Conservation (phyloP, 1,139 yeast species). For the Komagataea norvegica region DNA sequence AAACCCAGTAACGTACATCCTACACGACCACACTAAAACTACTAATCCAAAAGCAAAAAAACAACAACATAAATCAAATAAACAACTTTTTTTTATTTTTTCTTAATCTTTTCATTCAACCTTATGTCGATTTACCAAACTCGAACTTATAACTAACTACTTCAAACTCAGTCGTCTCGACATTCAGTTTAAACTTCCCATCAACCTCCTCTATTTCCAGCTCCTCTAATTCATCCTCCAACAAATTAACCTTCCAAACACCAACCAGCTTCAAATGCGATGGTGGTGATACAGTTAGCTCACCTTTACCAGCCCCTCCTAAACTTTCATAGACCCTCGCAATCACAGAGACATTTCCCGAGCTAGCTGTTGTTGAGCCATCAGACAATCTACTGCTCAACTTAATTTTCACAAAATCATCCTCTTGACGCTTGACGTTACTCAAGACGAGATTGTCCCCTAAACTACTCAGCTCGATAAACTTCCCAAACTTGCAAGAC, state of each 20-base stretch:
- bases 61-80: no score
- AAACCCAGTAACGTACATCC: no score
- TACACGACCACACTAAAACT: no score
- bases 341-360: slow-evolving; percentile 56
- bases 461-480: slow-evolving; percentile 29
- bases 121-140: no score
- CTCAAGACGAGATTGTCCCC: slow-evolving; percentile 61
- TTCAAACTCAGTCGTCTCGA: slow-evolving; percentile 69
- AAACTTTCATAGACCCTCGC: slow-evolving; percentile 79
- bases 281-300: slow-evolving; percentile 32
- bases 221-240: slow-evolving; percentile 59
- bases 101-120: no score
- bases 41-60: no score
- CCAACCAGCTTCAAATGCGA: slow-evolving; percentile 34
- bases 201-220: slow-evolving; percentile 26
- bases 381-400: slow-evolving; percentile 2
- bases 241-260: slow-evolving; percentile 59
- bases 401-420: slow-evolving; percentile 39
- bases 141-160: slow-evolving; percentile 39
- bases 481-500: neutral
- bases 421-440: slow-evolving; percentile 83
- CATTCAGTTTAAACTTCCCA: slow-evolving; percentile 25
- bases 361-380: slow-evolving; percentile 11
- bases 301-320: slow-evolving; percentile 68
- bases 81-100: no score